Percentiles rank a stretch among this genome's conserved stretches.
phyloP scores from a whole-genome alignment of 148 eudicot genomes.

The Nyssa sinensis region DNA sequence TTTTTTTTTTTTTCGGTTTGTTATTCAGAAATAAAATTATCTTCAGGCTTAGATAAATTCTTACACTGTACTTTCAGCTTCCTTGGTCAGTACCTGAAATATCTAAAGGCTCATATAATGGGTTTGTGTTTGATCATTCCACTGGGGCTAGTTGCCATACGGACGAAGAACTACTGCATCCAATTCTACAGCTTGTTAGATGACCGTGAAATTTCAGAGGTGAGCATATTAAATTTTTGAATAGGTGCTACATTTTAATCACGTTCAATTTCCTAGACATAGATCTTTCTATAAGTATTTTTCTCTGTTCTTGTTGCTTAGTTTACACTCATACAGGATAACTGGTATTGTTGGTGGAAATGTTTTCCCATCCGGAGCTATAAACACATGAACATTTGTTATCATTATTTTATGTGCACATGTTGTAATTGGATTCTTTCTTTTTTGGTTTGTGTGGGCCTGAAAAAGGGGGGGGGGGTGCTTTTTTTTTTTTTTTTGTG shows the following conservation, averaged over 20 bases:
- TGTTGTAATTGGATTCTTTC: not conserved
- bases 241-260: not conserved
- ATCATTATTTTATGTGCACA: not conserved
- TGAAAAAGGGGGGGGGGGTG: too few relatives aligned
- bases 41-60: constrained; percentile 10
- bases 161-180: constrained; percentile 73
- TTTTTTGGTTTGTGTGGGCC: not conserved
- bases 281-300: not conserved
- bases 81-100: constrained; percentile 61
- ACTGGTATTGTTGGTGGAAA: not conserved
- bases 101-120: constrained; percentile 40
- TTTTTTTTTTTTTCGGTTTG: not conserved
- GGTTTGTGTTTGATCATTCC: constrained; percentile 52
- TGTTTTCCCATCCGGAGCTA: not conserved
- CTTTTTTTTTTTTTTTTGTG: not conserved
- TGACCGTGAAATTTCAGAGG: constrained; percentile 83
- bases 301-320: too few relatives aligned
- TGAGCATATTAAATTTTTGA: constrained; percentile 21
- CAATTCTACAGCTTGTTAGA: constrained; percentile 85
- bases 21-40: not conserved
- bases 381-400: not conserved
- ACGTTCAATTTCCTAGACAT: too few relatives aligned
- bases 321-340: too few relatives aligned
- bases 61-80: constrained; percentile 61
- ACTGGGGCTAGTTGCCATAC: constrained; percentile 66